These are phyloP conservation scores for Mortierella sp. DNA, from an alignment of 371 early-diverging fungal genomes.

Conservation along the genomic window DNA sequence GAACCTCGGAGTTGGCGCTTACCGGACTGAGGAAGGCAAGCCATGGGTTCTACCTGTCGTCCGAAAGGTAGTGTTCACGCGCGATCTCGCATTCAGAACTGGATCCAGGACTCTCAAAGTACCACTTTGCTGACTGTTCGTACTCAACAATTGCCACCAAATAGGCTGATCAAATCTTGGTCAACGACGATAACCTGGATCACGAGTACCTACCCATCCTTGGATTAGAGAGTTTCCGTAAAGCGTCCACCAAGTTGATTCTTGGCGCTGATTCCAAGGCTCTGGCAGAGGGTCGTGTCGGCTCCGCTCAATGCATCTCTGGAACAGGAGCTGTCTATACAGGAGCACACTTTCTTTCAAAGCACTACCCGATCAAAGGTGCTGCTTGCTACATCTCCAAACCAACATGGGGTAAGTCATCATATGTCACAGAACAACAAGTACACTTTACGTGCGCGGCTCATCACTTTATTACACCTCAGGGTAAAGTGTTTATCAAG, in stretches of 20 bases:
- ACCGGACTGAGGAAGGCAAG: constrained; percentile 90
- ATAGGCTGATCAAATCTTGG: constrained; percentile 85
- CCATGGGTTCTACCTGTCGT: constrained; percentile 97
- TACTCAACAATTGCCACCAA: too few relatives aligned
- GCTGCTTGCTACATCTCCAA: constrained; percentile 85
- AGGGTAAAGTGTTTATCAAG: constrained; percentile 8
- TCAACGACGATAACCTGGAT: constrained; percentile 76
- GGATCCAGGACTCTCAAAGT: too few relatives aligned
- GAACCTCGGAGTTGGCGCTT: constrained; percentile 97
- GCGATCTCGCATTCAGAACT: not conserved
- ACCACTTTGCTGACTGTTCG: too few relatives aligned
- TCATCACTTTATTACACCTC: not conserved
- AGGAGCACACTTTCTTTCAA: constrained; percentile 84
- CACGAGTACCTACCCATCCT: constrained; percentile 96
- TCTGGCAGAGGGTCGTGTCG: constrained; percentile 76
- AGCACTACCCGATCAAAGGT: constrained; percentile 72
- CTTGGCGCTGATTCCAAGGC: constrained; percentile 86
- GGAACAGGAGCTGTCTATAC: constrained; percentile 94
- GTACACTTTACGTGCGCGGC: not conserved
- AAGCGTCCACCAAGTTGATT: constrained; percentile 83
- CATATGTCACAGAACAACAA: not conserved
- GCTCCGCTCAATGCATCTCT: constrained; percentile 91
- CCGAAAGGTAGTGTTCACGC: constrained; percentile 69
- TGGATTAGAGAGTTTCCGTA: constrained; percentile 80
- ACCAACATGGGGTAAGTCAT: constrained; percentile 93